These are phyloP conservation scores for Endotrypanum monterogeii DNA, from an alignment of 208 protist species.

Conservation along the genomic window DNA sequence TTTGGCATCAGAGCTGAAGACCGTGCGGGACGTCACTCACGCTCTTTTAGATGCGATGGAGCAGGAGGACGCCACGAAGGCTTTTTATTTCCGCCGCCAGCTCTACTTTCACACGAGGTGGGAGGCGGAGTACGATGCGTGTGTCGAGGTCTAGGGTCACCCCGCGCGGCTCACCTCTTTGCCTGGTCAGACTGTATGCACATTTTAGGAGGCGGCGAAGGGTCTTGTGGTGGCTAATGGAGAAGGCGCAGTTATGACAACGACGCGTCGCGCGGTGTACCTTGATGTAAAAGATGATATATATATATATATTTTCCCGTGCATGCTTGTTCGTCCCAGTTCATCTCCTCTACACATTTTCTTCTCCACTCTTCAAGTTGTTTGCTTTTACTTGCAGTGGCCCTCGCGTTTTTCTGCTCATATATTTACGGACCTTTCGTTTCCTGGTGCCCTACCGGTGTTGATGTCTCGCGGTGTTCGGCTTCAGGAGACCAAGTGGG, in stretches of 20 bases:
- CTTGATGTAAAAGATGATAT: background rate
- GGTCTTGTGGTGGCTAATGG: background rate
- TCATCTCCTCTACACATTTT: background rate
- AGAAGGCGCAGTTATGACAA: background rate
- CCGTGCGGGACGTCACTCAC: constrained; percentile 69
- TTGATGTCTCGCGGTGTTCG: background rate
- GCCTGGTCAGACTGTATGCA: background rate
- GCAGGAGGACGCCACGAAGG: constrained; percentile 29
- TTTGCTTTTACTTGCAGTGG: background rate
- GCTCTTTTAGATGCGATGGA: constrained; percentile 43
- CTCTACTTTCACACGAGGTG: constrained; percentile 80
- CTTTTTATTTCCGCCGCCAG: constrained; percentile 78
- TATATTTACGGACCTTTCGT: background rate
- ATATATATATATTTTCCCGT: background rate
- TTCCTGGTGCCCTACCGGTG: background rate
- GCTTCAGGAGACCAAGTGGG: background rate
- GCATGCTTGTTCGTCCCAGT: background rate
- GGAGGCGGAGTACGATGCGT: constrained; percentile 73
- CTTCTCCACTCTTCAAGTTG: background rate
- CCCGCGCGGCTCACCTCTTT: no score
- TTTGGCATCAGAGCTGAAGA: constrained; percentile 72
- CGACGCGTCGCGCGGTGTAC: background rate
- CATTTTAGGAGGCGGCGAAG: no score
- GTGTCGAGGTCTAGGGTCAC: constrained; percentile 36
- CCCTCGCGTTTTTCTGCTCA: background rate